A percentile compares a stretch with the other conserved stretches of the same genome.
Evolutionary conservation across 139 green algal genomes (phyloP).

Genomic region (Volvox reticuliferus): DNA sequence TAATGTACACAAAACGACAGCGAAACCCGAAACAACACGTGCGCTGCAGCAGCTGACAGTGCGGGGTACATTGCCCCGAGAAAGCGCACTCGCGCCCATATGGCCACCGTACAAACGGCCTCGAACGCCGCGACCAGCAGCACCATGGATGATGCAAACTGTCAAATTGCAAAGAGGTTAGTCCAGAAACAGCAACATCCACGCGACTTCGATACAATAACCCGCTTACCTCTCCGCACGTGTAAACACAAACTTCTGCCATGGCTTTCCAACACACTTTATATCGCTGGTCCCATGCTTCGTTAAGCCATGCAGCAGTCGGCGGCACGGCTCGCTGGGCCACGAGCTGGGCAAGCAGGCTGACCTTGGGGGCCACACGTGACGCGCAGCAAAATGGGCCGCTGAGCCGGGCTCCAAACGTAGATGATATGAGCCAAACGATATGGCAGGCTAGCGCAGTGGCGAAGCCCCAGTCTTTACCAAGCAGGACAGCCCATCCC

Average conservation of each 20-base stretch:
- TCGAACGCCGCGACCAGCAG: not conserved
- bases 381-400: constrained; percentile 3
- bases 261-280: constrained; percentile 10
- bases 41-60: not conserved
- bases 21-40: not conserved
- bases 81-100: not conserved
- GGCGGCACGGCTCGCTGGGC: not conserved
- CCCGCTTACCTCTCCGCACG: not conserved
- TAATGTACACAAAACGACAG: not conserved
- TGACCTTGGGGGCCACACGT: not conserved
- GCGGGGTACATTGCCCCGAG: too few species aligned
- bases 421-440: not conserved
- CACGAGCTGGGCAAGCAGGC: not conserved
- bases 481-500: not conserved
- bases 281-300: not conserved
- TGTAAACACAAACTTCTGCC: constrained; percentile 20
- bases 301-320: constrained; percentile 15
- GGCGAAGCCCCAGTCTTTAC: constrained; percentile 17
- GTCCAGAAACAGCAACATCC: not conserved
- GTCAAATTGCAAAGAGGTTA: not conserved
- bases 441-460: not conserved
- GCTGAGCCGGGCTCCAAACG: not conserved
- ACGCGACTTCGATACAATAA: not conserved
- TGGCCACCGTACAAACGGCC: not conserved
- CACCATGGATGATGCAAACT: not conserved